Base-by-base conservation (phyloP, 2,329 filamentous ascomycete genomes). In the Fonsecaea pedrosoi region DNA sequence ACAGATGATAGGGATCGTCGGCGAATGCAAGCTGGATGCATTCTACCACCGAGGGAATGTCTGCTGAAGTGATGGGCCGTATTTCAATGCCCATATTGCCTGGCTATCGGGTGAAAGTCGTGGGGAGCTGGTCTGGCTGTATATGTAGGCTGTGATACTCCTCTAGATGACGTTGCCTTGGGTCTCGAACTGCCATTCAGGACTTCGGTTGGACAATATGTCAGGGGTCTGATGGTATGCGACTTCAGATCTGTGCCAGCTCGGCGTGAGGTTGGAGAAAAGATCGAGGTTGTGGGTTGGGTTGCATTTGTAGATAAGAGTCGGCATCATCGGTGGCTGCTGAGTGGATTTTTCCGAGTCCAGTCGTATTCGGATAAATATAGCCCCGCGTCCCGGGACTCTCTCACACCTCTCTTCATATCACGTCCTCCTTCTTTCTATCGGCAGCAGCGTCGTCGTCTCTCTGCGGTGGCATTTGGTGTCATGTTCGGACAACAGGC, bases 1-100 rank as follows among this genome's bases (percentile, higher is more conserved):
- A 91, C 21, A 80, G 78, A 72, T 87, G 88, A 73, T 90, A 91
- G 0, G 89, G 89, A 72, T 91, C 89, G 10, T 87, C 82, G 5
- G 82, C 84, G 74, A 91, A 91, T 0, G 88, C 88, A 72, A 85
- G 81, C 73, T 91, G 89, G 56, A 91, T 87, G 54, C 87, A 89
- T 45, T 85, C 82, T 59, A 90, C 85, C 25, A 87, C 87, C 7
- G 84, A 86, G 32, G 87, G 83, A 60, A 90, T 90, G 71, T 91
- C 89, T 57, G 76, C 74, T 70, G 86, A 81, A 1, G 81, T 82
- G 72, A 91, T 83, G 8, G 80, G 82, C 4, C 82, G 78, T 65
- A 91, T 83, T 68, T 84, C 76, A 74, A 90, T 84, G 4, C 78
- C 72, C 84, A 86, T 86, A 53, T 32, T 64, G 45, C 18, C 10